Base-by-base conservation (phyloP, 2,329 filamentous ascomycete species). In the Ramularia endophylla region DNA sequence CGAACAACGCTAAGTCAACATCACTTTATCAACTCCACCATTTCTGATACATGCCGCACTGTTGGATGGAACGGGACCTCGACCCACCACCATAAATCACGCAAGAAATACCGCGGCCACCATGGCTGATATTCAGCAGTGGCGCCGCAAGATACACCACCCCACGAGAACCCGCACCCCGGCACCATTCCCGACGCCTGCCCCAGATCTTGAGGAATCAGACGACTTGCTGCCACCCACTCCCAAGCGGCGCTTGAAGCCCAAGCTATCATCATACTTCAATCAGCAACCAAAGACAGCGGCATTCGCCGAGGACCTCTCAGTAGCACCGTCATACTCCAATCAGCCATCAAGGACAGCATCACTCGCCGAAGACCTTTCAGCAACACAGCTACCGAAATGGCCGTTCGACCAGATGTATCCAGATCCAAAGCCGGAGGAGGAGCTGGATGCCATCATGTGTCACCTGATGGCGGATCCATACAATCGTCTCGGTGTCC, bases 261-360 rank as follows among this genome's bases (percentile, higher is more conserved):
- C 67, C 5, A 68, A 65, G 39, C 49, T 67, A 13, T 55, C 58
- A 13, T 61, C 61, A 3, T 68, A 68, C 52, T 62, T 68, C 11
- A 64, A 64, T 5, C 47, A 34, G 47, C 32, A 7, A 19, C 18
- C 27, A 37, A 53, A 45, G 28, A 32, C 32, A 40, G 44, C 22
- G 38, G 58, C 44, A 44, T 12, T 45, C 49, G 11, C 36, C 43
- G 38, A 59, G 46, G 32, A 52, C 38, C n/a, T 35, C 1, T 36
- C 52, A 4, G 53, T 56, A 15, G 36, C 47, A 19, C 43, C 58
- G n/a, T 61, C 61, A 3, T 68, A 68, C 52, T 62, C 68, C 11
- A 64, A 64, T 5, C 47, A 34, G 47, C 32, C 8, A 19, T 22
- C 27, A 37, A 53, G 44, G 28, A 32, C 32, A 40, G 44, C 22